Base-by-base conservation (phyloP, 2,329 filamentous ascomycete species). In the Aspergillus eucalypticola region DNA sequence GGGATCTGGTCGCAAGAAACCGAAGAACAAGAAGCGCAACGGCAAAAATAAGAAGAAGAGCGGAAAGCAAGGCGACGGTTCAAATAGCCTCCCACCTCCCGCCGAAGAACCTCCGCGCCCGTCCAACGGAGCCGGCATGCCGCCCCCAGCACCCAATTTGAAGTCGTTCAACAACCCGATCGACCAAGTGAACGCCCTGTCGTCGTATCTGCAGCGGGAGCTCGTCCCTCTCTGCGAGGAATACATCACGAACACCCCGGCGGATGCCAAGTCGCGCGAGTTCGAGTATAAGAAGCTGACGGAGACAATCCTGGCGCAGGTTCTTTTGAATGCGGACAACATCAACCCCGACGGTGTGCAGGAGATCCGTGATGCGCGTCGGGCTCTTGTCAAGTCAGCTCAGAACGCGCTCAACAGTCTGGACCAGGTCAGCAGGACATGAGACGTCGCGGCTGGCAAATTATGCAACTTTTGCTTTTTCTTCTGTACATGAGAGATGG, bases 281-380 rank as follows among this genome's bases (percentile, higher is more conserved):
- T 77, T 75, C 56, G 79, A 81, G 63, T 73, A 81, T 61, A 76
- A 73, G 60, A 78, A 75, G 54, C 64, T 82, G 48, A 76, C 70
- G 56, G 79, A 81, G 68, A 78, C 73, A 1, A 75, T 80, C 10
- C 61, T 81, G 66, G 68, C 71, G 17, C 77, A 81, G 64, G 70
- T 81, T 15, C 67, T 79, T 51, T 60, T 82, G 59, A 80, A 80
- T 83, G 75, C 96, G 5, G 89, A 93, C 68, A 86, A 90, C 6
- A 78, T 97, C 11, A 89, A 95, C 65, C 79, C 81, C 3, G 91
- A 96, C 67, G 87, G 90, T 73, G 74, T 82, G 5, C 84, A 87
- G 62, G 81, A 88, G 6, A 21, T 21, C 54, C 77, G 81, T 8
- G 72, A 81, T 46, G 85, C 88, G 64, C 73, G 73, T 65, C 79